A percentile compares a stretch with the other conserved stretches of the same genome.
Evolutionary conservation across 805 yeast species (phyloP).

Genomic region (Candida sithepensis): DNA sequence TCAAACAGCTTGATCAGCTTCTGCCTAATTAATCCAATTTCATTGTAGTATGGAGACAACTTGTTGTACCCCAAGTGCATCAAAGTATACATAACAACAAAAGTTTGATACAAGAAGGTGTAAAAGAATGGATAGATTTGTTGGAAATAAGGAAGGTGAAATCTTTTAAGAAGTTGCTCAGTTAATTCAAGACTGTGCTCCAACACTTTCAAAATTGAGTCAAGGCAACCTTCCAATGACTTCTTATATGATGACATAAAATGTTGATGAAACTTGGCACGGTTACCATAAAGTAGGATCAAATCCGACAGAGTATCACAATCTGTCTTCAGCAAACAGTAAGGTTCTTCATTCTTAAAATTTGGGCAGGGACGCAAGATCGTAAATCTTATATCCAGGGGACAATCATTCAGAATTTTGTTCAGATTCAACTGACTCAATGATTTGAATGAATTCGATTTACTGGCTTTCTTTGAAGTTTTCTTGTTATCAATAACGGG

Average conservation of each 20-base stretch:
- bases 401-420: slow-evolving; percentile 25
- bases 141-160: slow-evolving; percentile 31
- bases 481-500: slow-evolving; percentile 28
- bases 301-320: slow-evolving; percentile 42
- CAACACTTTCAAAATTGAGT: slow-evolving; percentile 37
- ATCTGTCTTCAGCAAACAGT: slow-evolving; percentile 28
- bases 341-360: slow-evolving; percentile 19
- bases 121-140: slow-evolving; percentile 43
- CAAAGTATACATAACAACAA: slow-evolving; percentile 47
- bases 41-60: slow-evolving; percentile 23
- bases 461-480: slow-evolving; percentile 10
- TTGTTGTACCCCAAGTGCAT: slow-evolving; percentile 40
- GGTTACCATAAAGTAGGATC: slow-evolving; percentile 44
- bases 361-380: slow-evolving; percentile 27
- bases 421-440: slow-evolving; percentile 18
- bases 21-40: slow-evolving; percentile 23
- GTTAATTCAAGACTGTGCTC: slow-evolving; percentile 35
- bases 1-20: slow-evolving; percentile 31
- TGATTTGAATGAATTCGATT: slow-evolving; percentile 15
- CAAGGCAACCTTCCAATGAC: slow-evolving; percentile 36
- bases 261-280: slow-evolving; percentile 51
- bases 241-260: slow-evolving; percentile 37
- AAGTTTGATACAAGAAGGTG: slow-evolving; percentile 48
- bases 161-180: slow-evolving; percentile 31
- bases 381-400: slow-evolving; percentile 28